These are phyloP conservation scores for Phaeosphaeriaceae sp. DNA, from an alignment of 2,329 filamentous ascomycete species.

Conservation along the genomic window DNA sequence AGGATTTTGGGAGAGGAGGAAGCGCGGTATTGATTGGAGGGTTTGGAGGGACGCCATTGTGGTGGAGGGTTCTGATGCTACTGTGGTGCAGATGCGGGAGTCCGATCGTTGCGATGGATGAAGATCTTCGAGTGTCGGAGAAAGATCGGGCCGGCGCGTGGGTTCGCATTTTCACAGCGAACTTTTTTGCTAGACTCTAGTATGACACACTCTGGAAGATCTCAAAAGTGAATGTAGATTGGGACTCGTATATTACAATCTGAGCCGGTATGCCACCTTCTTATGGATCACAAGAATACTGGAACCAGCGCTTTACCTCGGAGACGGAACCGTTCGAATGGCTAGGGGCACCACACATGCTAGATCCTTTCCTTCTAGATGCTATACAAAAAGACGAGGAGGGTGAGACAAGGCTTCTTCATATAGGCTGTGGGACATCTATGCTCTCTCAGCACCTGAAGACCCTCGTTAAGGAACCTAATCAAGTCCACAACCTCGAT, in stretches of 20 bases:
- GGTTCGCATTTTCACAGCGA: neutral
- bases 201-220: neutral
- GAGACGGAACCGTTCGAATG: slow-evolving; percentile 49
- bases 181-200: neutral
- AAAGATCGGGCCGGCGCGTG: slow-evolving; percentile 25
- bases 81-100: slow-evolving; percentile 24
- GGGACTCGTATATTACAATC: no score
- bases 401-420: slow-evolving; percentile 37
- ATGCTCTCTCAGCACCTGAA: slow-evolving; percentile 47
- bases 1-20: slow-evolving; percentile 40
- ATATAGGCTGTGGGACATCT: slow-evolving; percentile 52
- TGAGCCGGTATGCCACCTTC: slow-evolving; percentile 38
- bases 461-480: slow-evolving; percentile 36
- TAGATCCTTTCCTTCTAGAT: slow-evolving; percentile 38
- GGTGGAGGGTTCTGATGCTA: slow-evolving; percentile 14
- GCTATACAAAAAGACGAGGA: slow-evolving; percentile 23
- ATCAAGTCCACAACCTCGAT: slow-evolving; percentile 49
- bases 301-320: slow-evolving; percentile 46
- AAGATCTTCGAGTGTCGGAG: slow-evolving; percentile 25
- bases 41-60: slow-evolving; percentile 42
- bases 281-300: slow-evolving; percentile 47
- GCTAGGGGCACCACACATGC: slow-evolving; percentile 40
- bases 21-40: slow-evolving; percentile 44
- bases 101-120: slow-evolving; percentile 19
- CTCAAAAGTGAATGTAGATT: neutral